Evolutionary conservation across 2,329 filamentous ascomycete genomes (phyloP), one percentile per base, ranked within the genome.

Genomic region (Cadophora sp.): DNA sequence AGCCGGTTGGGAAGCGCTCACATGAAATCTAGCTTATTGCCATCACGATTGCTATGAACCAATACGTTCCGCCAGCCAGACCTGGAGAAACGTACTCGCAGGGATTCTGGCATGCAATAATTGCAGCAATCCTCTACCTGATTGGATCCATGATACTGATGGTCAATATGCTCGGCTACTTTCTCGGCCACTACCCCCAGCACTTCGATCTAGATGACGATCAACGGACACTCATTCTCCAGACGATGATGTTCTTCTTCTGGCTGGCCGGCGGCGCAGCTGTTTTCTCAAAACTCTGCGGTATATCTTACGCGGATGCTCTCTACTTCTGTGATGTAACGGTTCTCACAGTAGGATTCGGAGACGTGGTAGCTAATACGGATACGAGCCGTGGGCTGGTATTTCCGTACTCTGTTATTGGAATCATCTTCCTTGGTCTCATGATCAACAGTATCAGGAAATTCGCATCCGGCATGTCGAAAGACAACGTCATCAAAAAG

Each of bases 81-180:
- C 82, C 66, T 66, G 82, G 50, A 79, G 84, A 53, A 76, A 84
- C 72, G 73, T 91, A 89, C 75, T 89, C 88, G 0, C 88, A 91
- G 75, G 89, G 88, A 0, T 92, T 87, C 73, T 92, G 89, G 88
- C 88, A 91, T 73, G 89, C 86, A 1, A 82, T 92, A 14, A 84
- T 90, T 24, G 88, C 89, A 0, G 86, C 88, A 1, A 76, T 81
- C 1, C 80, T 91, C 9, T 92, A 92, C 75, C 81, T 88, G 50
- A 74, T 89, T 18, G 86, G 88, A 67, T 86, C 86, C 6, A 81
- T 87, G 76, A 81, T 90, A 9, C 78, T 92, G 0, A 88, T 91
- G 83, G 77, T 90, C 68, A 92, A 92, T 70, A 90, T 91, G 87
- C 78, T 90, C 20, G 89, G 89, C 1, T 91, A 90, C 70, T 87